Evolutionary conservation across 202 grass and related monocot genomes (phyloP).

Genomic region (Carex sylvatica): DNA sequence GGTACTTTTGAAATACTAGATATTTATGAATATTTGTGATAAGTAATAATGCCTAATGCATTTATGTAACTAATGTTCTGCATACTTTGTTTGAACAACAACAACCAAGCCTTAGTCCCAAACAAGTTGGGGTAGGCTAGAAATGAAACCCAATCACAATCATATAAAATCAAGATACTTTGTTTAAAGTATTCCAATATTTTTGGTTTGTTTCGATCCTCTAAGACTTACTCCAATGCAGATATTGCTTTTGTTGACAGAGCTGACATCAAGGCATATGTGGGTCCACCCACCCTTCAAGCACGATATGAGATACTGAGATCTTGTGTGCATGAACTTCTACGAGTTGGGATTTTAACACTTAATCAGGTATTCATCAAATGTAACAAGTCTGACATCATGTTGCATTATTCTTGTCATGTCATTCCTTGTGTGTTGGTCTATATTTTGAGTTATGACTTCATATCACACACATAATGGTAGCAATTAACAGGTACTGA

Average conservation of each 20-base stretch:
- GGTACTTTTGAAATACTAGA: background rate
- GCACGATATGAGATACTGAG: conserved; percentile 96
- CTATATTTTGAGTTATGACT: conserved; percentile 5
- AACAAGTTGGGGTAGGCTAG: too few relatives aligned
- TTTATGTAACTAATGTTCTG: background rate
- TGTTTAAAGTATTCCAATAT: conserved; percentile 10
- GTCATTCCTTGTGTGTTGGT: background rate
- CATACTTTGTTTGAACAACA: background rate
- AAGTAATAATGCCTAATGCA: background rate
- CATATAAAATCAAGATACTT: background rate
- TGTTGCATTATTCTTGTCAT: background rate
- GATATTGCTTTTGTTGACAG: conserved; percentile 99
- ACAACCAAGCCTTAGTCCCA: too few relatives aligned
- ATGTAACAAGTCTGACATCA: background rate
- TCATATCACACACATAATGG: conserved; percentile 3
- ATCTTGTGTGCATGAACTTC: conserved; percentile 90
- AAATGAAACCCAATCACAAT: too few relatives aligned
- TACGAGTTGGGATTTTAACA: conserved; percentile 77
- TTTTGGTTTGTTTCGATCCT: conserved; percentile 26
- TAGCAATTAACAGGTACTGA: background rate
- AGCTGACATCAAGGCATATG: conserved; percentile 98
- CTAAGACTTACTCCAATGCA: conserved; percentile 53
- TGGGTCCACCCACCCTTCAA: conserved; percentile 81
- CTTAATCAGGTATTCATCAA: conserved; percentile 42
- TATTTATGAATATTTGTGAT: background rate